These are phyloP conservation scores for Plasmodium berghei DNA, from an alignment of 169 alveolate species.

Conservation along the genomic window DNA sequence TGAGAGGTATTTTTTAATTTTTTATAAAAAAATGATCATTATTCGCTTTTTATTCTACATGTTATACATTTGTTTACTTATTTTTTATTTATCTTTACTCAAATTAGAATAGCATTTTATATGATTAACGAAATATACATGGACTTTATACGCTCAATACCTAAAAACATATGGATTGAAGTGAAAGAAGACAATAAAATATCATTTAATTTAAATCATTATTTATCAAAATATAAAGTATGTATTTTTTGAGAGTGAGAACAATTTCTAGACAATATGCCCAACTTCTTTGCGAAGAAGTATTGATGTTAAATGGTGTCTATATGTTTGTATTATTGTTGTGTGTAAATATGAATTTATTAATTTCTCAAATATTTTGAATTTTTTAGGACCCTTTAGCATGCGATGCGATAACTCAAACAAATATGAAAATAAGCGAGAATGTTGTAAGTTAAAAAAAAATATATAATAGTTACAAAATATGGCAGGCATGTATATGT, in stretches of 20 bases:
- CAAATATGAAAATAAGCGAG: constrained; percentile 74
- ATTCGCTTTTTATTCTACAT: neutral
- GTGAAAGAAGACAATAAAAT: constrained; percentile 69
- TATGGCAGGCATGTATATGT: neutral
- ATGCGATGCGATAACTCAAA: constrained; percentile 73
- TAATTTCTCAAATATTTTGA: neutral
- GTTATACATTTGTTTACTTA: neutral
- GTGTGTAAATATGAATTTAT: neutral
- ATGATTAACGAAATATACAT: constrained; percentile 73
- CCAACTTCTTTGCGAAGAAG: neutral
- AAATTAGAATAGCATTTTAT: constrained; percentile 58
- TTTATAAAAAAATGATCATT: neutral
- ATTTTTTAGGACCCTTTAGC: constrained; percentile 60
- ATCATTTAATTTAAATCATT: constrained; percentile 39
- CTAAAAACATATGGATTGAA: constrained; percentile 56
- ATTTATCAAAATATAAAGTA: constrained; percentile 66
- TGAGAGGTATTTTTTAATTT: constrained; percentile 55
- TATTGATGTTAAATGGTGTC: neutral
- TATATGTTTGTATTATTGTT: neutral
- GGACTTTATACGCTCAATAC: constrained; percentile 37
- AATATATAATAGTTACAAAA: neutral
- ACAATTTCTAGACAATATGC: neutral
- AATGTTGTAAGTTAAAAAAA: constrained; percentile 30
- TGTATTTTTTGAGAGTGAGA: neutral
- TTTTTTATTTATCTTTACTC: neutral